Conservation (phyloP, 192 early-diverging fungal species). For the Polychytrium aggregatum region DNA sequence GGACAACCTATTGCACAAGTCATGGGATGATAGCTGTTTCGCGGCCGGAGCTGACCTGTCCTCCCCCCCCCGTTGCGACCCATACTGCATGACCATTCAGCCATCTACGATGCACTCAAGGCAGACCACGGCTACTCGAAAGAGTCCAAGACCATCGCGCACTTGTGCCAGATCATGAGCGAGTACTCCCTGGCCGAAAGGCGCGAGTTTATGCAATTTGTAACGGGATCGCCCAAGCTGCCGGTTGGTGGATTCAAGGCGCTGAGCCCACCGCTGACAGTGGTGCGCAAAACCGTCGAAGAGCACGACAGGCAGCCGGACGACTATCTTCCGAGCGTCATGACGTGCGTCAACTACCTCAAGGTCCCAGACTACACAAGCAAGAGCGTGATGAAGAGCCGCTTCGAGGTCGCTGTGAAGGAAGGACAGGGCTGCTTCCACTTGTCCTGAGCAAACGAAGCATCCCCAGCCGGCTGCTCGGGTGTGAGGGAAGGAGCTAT, state of each 20-base stretch:
- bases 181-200: slow-evolving; percentile 46
- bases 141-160: slow-evolving; percentile 53
- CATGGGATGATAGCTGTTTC: no score
- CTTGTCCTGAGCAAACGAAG: slow-evolving; percentile 31
- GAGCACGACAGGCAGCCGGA: slow-evolving; percentile 9
- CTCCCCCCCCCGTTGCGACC: no score
- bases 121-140: slow-evolving; percentile 75
- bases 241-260: slow-evolving; percentile 84
- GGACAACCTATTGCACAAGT: not conserved
- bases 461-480: no score
- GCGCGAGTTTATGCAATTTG: slow-evolving; percentile 73
- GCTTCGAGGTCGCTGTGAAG: slow-evolving; percentile 57
- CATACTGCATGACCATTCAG: no score
- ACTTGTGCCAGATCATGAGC: slow-evolving; percentile 59
- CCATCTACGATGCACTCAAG: slow-evolving; percentile 56
- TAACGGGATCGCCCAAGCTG: slow-evolving; percentile 79
- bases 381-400: slow-evolving; percentile 46
- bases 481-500: no score
- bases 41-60: no score
- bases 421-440: slow-evolving; percentile 74
- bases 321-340: slow-evolving; percentile 84
- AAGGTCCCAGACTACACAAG: slow-evolving; percentile 80
- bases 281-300: slow-evolving; percentile 68
- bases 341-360: slow-evolving; percentile 93
- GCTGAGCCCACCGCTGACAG: slow-evolving; percentile 70